These are phyloP conservation scores for Plasmodium billcollinsi DNA, from an alignment of 169 alveolate genomes.

Conservation along the genomic window DNA sequence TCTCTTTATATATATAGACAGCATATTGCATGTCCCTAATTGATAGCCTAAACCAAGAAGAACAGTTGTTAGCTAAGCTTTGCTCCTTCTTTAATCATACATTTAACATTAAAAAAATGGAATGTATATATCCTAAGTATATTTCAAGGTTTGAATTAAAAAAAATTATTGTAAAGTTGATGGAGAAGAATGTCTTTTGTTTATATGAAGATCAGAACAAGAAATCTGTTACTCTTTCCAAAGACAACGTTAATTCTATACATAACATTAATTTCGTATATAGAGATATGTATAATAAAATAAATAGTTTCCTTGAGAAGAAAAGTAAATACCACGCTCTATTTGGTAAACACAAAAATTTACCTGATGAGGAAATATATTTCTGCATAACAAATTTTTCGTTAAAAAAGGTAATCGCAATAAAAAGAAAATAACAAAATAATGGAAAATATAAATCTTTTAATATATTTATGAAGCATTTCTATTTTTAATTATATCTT, in stretches of 20 bases:
- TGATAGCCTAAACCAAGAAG: slow-evolving; percentile 80
- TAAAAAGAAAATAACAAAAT: not conserved
- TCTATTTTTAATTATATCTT: no score
- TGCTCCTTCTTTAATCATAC: slow-evolving; percentile 79
- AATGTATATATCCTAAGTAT: slow-evolving; percentile 80
- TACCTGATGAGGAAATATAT: slow-evolving; percentile 26
- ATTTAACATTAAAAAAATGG: slow-evolving; percentile 78
- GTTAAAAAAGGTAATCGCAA: slow-evolving; percentile 39
- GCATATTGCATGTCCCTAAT: slow-evolving; percentile 81
- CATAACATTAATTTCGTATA: slow-evolving; percentile 61
- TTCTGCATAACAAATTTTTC: slow-evolving; percentile 43
- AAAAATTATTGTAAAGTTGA: slow-evolving; percentile 66
- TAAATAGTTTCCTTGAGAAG: slow-evolving; percentile 14
- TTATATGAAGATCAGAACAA: slow-evolving; percentile 48
- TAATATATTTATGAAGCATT: no score
- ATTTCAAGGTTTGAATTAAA: slow-evolving; percentile 75
- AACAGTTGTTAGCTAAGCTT: slow-evolving; percentile 80
- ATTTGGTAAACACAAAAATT: slow-evolving; percentile 19
- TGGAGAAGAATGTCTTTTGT: slow-evolving; percentile 75
- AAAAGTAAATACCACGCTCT: not conserved
- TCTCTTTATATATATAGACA: slow-evolving; percentile 13
- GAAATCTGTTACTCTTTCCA: not conserved
- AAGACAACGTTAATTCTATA: slow-evolving; percentile 37
- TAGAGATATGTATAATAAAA: slow-evolving; percentile 34
- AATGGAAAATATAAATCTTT: not conserved